Evolutionary conservation across 257 asterid genomes (phyloP).

Genomic region (Nicotiana paniculata): DNA sequence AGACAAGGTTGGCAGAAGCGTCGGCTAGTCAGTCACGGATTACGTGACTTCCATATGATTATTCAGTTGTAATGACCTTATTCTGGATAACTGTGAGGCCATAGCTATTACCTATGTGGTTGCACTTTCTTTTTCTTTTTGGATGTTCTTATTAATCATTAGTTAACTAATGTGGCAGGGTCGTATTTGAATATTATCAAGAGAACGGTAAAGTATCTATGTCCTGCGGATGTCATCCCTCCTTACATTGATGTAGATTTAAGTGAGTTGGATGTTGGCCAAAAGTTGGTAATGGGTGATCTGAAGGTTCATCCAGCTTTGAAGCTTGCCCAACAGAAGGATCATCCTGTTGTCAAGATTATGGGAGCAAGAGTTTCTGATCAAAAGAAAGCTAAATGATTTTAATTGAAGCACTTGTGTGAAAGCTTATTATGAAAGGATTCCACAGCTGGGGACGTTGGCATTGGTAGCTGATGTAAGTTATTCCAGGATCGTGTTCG

Average conservation of each 20-base stretch:
- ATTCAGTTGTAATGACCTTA: too few relatives aligned
- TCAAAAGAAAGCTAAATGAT: conserved; percentile 41
- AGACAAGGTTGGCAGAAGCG: too few relatives aligned
- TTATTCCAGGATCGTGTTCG: background rate
- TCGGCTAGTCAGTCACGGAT: too few relatives aligned
- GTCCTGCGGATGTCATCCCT: conserved; percentile 88
- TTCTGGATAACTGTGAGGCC: background rate
- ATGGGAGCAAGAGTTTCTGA: conserved; percentile 42
- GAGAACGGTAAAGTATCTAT: conserved; percentile 70
- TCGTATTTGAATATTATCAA: conserved; percentile 65
- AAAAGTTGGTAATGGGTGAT: conserved; percentile 65
- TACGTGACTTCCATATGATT: too few relatives aligned
- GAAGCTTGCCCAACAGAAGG: conserved; percentile 39
- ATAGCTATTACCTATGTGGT: background rate
- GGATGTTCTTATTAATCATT: background rate
- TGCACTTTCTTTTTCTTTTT: background rate
- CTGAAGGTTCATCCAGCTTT: conserved; percentile 89
- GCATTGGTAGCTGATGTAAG: background rate
- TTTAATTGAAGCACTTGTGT: background rate
- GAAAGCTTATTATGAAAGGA: background rate
- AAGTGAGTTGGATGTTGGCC: conserved; percentile 82
- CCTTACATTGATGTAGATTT: conserved; percentile 85
- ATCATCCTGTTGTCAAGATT: conserved; percentile 43
- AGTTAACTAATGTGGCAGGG: conserved; percentile 37
- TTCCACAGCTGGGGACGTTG: background rate